These are phyloP conservation scores for Solanum neorickii DNA, from an alignment of 257 asterid species.

Conservation along the genomic window DNA sequence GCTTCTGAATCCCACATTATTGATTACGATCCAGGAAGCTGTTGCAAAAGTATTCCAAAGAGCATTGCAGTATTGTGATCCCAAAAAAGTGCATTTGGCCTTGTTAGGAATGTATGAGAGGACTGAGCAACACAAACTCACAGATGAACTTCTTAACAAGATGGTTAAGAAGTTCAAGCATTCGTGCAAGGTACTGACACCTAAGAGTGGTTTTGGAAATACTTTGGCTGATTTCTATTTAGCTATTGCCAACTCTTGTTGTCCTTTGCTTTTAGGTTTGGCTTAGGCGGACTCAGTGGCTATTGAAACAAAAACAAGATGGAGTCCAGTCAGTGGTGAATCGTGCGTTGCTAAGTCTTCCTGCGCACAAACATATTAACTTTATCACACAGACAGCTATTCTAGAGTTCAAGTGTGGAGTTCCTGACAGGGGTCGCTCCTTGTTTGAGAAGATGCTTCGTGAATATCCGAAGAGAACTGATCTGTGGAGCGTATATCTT, in stretches of 20 bases:
- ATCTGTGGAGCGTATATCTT: conserved; percentile 84
- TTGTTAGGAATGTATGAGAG: conserved; percentile 77
- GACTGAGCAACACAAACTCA: conserved; percentile 54
- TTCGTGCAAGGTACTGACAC: conserved; percentile 64
- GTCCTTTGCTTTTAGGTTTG: conserved; percentile 47
- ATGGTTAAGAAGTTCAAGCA: conserved; percentile 77
- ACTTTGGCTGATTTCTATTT: background rate
- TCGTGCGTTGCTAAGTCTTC: conserved; percentile 68
- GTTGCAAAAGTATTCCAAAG: conserved; percentile 62
- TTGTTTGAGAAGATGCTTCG: conserved; percentile 75
- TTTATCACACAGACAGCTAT: conserved; percentile 74
- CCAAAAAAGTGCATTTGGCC: conserved; percentile 74
- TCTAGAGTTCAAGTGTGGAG: conserved; percentile 76
- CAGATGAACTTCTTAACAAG: conserved; percentile 65
- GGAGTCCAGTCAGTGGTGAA: conserved; percentile 52
- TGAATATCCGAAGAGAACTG: conserved; percentile 90
- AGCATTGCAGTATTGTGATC: conserved; percentile 81
- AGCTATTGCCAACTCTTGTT: background rate
- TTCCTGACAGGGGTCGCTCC: conserved; percentile 89
- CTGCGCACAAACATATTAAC: conserved; percentile 68
- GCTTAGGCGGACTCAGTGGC: conserved; percentile 52
- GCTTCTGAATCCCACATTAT: background rate
- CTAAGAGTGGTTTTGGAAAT: background rate
- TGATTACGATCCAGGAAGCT: conserved; percentile 48
- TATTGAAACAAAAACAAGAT: conserved; percentile 45